These are phyloP conservation scores for Taxawa tesnikishii DNA, from an alignment of 2,329 filamentous ascomycete genomes.

Conservation along the genomic window DNA sequence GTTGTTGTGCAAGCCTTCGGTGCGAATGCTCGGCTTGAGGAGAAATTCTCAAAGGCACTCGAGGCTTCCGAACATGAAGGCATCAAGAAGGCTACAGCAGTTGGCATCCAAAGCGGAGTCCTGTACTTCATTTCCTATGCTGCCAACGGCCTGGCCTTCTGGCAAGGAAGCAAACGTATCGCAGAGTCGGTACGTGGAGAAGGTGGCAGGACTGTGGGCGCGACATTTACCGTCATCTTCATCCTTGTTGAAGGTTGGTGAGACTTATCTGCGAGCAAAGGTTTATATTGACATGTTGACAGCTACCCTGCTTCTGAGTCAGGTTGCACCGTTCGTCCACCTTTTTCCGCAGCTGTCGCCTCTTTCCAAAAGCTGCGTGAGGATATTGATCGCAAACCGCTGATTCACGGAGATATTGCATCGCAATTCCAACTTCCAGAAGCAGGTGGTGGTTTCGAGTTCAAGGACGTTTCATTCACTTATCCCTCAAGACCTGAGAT, in stretches of 20 bases:
- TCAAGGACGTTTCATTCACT: slow-evolving; percentile 26
- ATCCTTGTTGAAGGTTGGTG: slow-evolving; percentile 37
- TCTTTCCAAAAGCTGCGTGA: slow-evolving; percentile 46
- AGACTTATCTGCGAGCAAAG: neutral
- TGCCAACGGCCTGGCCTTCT: slow-evolving; percentile 55
- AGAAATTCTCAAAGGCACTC: slow-evolving; percentile 44
- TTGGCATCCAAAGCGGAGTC: slow-evolving; percentile 46
- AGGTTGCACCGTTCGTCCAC: slow-evolving; percentile 36
- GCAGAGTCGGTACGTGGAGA: slow-evolving; percentile 26
- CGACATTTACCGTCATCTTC: slow-evolving; percentile 44
- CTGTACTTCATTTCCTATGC: slow-evolving; percentile 58
- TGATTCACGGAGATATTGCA: slow-evolving; percentile 24
- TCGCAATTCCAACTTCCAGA: slow-evolving; percentile 14
- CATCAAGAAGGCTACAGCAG: slow-evolving; percentile 45
- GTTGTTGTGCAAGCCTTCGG: slow-evolving; percentile 52
- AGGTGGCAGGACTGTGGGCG: slow-evolving; percentile 25
- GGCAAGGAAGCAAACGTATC: slow-evolving; percentile 50
- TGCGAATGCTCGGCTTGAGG: slow-evolving; percentile 45
- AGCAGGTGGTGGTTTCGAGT: slow-evolving; percentile 15
- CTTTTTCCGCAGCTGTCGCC: slow-evolving; percentile 34
- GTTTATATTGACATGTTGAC: neutral
- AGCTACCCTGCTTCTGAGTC: slow-evolving; percentile 34
- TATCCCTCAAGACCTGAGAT: slow-evolving; percentile 28
- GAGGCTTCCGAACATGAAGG: slow-evolving; percentile 38
- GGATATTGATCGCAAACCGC: slow-evolving; percentile 40